Percentiles rank a stretch among this genome's conserved stretches.
Evolutionary conservation across 306 rosid genomes (phyloP).

Genomic region (Lathyrus tuberosus): DNA sequence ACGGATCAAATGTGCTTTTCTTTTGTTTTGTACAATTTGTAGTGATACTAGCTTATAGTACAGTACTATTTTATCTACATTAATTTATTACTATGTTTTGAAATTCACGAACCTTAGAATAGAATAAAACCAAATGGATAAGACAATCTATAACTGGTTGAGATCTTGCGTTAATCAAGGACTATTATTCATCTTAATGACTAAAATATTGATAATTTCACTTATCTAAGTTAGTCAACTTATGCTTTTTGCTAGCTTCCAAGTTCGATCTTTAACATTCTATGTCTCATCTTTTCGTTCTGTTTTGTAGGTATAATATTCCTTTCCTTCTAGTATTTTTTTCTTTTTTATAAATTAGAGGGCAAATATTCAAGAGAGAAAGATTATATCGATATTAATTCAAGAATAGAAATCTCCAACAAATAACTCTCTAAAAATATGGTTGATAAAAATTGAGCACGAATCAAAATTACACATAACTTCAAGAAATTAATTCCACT

Average conservation of each 20-base stretch:
- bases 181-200: background rate
- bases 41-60: constrained; percentile 10
- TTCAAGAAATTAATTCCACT: too few species aligned
- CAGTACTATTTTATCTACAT: constrained; percentile 21
- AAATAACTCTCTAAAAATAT: too few species aligned
- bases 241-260: constrained; percentile 9
- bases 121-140: constrained; percentile 28
- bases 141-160: constrained; percentile 37
- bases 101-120: background rate
- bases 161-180: constrained; percentile 45
- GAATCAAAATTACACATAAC: too few species aligned
- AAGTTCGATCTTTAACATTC: constrained; percentile 4
- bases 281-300: constrained; percentile 33
- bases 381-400: too few species aligned
- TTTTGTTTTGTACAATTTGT: constrained; percentile 22
- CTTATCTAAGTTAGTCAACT: constrained; percentile 26
- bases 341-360: too few species aligned
- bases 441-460: too few species aligned
- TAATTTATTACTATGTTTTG: constrained; percentile 13
- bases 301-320: constrained; percentile 10
- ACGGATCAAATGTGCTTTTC: constrained; percentile 28
- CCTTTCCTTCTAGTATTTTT: constrained; percentile 2
- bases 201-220: background rate
- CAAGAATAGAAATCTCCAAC: too few species aligned
- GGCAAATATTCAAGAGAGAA: too few species aligned